Conservation (phyloP, 2,329 filamentous ascomycete genomes). For the Penicillium fuscoglaucum region DNA sequence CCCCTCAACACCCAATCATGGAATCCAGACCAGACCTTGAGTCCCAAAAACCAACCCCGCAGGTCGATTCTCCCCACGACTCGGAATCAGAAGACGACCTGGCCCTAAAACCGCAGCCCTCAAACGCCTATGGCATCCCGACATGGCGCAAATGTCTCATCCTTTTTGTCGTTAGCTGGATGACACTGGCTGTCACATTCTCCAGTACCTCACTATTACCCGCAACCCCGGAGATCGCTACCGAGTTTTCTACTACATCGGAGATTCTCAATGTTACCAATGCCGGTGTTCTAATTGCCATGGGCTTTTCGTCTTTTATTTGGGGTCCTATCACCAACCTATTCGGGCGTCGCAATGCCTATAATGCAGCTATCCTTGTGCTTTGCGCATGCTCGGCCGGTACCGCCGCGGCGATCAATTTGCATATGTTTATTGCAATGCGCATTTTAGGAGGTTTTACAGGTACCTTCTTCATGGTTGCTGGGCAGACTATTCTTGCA, state of each 20-base stretch:
- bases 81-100: constrained; percentile 16
- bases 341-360: constrained; percentile 33
- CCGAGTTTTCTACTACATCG: constrained; percentile 38
- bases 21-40: constrained; percentile 15
- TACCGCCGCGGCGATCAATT: constrained; percentile 33
- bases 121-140: constrained; percentile 29
- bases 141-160: constrained; percentile 45
- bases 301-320: constrained; percentile 41
- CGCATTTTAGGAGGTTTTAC: constrained; percentile 38
- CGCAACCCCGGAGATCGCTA: constrained; percentile 43
- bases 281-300: constrained; percentile 39
- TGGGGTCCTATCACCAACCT: constrained; percentile 37
- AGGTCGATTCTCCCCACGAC: constrained; percentile 16
- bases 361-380: constrained; percentile 38
- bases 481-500: constrained; percentile 41
- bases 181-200: constrained; percentile 44
- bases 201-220: constrained; percentile 46
- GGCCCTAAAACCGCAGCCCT: constrained; percentile 14
- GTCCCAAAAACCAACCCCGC: constrained; percentile 16
- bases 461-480: constrained; percentile 43
- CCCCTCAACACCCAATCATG: constrained; percentile 15
- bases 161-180: constrained; percentile 45
- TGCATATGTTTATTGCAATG: constrained; percentile 40
- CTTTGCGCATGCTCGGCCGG: constrained; percentile 36
- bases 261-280: constrained; percentile 41